Conservation (phyloP, 768 basidiomycete species). For the Strobilomyces dryophilus region DNA sequence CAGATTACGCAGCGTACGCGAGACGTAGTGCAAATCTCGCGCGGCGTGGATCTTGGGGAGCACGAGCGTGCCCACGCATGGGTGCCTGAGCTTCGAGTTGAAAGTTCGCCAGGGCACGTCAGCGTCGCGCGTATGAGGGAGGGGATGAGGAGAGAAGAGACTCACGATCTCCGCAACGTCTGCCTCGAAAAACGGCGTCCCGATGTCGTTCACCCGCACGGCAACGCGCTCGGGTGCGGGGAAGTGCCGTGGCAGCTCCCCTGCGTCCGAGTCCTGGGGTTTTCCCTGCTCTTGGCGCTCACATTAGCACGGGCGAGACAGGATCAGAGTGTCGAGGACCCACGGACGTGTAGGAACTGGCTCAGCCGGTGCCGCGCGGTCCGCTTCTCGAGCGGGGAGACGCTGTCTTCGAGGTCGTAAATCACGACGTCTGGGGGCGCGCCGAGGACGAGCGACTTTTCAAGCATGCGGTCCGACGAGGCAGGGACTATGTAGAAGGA, state of each 20-base stretch:
- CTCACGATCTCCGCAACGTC: conserved; percentile 61
- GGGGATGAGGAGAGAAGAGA: background rate
- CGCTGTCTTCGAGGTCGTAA: conserved; percentile 88
- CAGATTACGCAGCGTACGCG: conserved; percentile 29
- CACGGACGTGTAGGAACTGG: conserved; percentile 52
- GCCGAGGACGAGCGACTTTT: conserved; percentile 56
- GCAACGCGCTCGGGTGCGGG: conserved; percentile 53
- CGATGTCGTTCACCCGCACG: conserved; percentile 66
- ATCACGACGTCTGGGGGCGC: conserved; percentile 69
- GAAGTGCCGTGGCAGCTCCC: conserved; percentile 20
- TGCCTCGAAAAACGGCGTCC: conserved; percentile 59
- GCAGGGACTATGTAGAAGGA: conserved; percentile 56
- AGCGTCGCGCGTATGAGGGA: conserved; percentile 2
- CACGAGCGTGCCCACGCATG: conserved; percentile 60
- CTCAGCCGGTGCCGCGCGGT: conserved; percentile 52
- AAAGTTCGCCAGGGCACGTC: background rate
- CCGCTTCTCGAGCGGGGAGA: conserved; percentile 56
- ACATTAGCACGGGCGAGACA: too few relatives aligned
- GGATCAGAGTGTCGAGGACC: background rate
- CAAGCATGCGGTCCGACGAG: conserved; percentile 75
- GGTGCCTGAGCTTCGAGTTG: conserved; percentile 43
- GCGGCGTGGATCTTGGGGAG: conserved; percentile 81
- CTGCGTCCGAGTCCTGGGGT: too few relatives aligned
- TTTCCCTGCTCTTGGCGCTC: conserved; percentile 3
- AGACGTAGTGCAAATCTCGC: conserved; percentile 61